Percentiles rank a stretch among this genome's conserved stretches.
Evolutionary conservation across 2,329 filamentous ascomycete species (phyloP).

Genomic region (Pezizomycotina sp.): DNA sequence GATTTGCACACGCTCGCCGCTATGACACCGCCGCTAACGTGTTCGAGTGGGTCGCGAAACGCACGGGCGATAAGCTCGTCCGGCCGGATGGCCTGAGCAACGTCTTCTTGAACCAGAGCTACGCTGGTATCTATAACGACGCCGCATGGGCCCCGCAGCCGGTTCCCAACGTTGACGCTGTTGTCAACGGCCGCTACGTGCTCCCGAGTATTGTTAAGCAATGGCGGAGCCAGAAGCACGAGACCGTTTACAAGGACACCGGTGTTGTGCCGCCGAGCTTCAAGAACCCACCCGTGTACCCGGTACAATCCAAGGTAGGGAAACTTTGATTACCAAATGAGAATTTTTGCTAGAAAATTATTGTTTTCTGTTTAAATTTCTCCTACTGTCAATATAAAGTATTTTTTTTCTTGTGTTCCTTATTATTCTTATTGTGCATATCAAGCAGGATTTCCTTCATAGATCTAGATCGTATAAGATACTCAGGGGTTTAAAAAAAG

Average conservation of each 20-base stretch:
- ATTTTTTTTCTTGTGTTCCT: neutral
- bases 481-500: too few species aligned
- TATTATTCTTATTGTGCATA: neutral
- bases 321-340: neutral
- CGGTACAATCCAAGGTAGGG: neutral
- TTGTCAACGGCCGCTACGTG: constrained; percentile 25
- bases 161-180: constrained; percentile 26
- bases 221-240: constrained; percentile 23
- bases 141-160: constrained; percentile 28
- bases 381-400: neutral
- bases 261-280: constrained; percentile 7
- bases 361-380: neutral
- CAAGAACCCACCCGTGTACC: constrained; percentile 15
- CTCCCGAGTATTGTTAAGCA: constrained; percentile 24
- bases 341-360: neutral
- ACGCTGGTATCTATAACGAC: constrained; percentile 36
- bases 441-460: too few species aligned
- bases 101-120: constrained; percentile 39
- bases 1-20: constrained; percentile 48
- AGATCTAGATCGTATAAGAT: too few species aligned
- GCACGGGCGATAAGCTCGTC: constrained; percentile 40
- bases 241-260: constrained; percentile 14
- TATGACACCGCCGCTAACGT: constrained; percentile 59
- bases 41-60: constrained; percentile 42
- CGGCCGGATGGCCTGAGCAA: constrained; percentile 28